Conservation (phyloP, 139 green algal genomes). For the Microglena sp. region DNA sequence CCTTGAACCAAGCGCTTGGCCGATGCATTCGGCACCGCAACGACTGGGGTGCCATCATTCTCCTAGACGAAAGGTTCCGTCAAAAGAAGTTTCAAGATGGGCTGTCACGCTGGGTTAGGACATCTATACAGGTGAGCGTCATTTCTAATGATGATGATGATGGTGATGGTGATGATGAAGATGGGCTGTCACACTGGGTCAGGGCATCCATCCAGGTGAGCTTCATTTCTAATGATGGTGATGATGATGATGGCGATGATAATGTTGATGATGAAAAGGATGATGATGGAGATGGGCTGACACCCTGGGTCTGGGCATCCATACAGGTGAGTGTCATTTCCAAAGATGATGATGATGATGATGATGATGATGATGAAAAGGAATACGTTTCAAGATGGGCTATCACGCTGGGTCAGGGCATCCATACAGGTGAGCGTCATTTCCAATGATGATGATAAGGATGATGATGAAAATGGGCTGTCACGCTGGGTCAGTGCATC, state of each 20-base stretch:
- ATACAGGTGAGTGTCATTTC: constrained; percentile 21
- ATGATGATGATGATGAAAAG: background rate
- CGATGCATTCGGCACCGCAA: constrained; percentile 86
- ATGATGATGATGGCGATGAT: too few species aligned
- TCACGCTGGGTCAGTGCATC: too few species aligned
- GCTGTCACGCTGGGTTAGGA: constrained; percentile 63
- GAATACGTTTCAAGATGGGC: constrained; percentile 27
- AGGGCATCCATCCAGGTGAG: constrained; percentile 25
- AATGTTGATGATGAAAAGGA: too few species aligned
- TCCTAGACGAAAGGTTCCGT: constrained; percentile 81
- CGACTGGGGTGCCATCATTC: constrained; percentile 91
- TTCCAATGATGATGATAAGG: too few species aligned
- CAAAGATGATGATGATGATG: too few species aligned
- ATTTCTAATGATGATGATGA: too few species aligned
- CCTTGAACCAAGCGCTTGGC: constrained; percentile 82
- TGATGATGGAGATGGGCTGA: constrained; percentile 49
- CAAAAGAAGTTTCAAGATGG: constrained; percentile 27
- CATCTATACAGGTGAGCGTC: constrained; percentile 20
- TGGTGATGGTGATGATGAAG: too few species aligned
- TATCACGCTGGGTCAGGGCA: constrained; percentile 61
- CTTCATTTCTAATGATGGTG: background rate
- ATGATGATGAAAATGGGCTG: too few species aligned
- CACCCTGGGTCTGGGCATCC: constrained; percentile 50
- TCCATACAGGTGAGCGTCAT: background rate
- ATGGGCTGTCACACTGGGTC: constrained; percentile 62